phyloP scores from a whole-genome alignment of 768 basidiomycete species.

The Podaxis sp. region DNA sequence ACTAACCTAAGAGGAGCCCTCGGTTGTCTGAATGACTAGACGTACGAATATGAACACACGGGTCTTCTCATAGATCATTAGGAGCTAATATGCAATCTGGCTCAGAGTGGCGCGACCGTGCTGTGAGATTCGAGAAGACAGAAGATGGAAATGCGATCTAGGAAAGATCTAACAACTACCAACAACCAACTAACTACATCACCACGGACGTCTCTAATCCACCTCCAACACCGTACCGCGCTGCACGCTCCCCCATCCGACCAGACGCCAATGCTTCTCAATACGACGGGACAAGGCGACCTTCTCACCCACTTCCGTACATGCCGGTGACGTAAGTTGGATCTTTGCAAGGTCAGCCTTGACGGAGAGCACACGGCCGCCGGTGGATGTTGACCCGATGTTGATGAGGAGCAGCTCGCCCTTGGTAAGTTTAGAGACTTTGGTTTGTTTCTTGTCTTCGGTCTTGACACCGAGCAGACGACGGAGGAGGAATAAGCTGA shows the following conservation, averaged over 20 bases:
- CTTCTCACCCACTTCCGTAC: slow-evolving; percentile 97
- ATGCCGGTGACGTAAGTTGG: slow-evolving; percentile 90
- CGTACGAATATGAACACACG: no score
- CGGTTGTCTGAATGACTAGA: no score
- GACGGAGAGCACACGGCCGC: slow-evolving; percentile 91
- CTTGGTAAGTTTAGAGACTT: slow-evolving; percentile 88
- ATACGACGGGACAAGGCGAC: slow-evolving; percentile 93
- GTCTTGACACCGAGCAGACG: slow-evolving; percentile 97
- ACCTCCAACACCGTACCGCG: slow-evolving; percentile 82
- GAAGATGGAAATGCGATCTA: neutral
- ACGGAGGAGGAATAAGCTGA: slow-evolving; percentile 91
- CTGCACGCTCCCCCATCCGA: slow-evolving; percentile 87
- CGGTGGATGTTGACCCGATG: slow-evolving; percentile 96
- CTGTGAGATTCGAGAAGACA: neutral
- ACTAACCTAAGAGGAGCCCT: no score
- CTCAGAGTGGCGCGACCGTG: no score
- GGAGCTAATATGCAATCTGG: no score
- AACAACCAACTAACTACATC: neutral
- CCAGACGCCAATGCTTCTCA: slow-evolving; percentile 98
- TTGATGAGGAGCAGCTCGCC: slow-evolving; percentile 94
- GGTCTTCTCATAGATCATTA: no score
- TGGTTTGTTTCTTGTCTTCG: slow-evolving; percentile 98
- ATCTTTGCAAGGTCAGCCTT: slow-evolving; percentile 96
- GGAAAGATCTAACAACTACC: neutral
- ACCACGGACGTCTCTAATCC: slow-evolving; percentile 42